Percentiles rank a stretch among this genome's conserved stretches.
phyloP scores from a whole-genome alignment of 2,329 filamentous ascomycete species.

The Verticillium longisporum region DNA sequence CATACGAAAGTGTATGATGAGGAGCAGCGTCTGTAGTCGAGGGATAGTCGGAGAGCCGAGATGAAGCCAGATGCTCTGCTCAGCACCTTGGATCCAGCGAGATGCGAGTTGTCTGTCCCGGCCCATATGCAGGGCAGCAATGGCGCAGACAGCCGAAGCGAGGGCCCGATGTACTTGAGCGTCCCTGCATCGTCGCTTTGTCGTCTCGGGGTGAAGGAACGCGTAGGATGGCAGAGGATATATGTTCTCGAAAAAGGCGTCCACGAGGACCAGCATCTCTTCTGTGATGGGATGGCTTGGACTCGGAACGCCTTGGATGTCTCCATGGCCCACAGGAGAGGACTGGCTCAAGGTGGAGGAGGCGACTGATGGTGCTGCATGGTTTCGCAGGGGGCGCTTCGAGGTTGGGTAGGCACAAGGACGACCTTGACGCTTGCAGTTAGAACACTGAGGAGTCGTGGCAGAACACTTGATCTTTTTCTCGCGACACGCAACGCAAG shows the following conservation, averaged over 20 bases:
- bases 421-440: slow-evolving; percentile 12
- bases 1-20: slow-evolving; percentile 37
- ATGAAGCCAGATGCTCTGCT: slow-evolving; percentile 22
- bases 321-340: not conserved
- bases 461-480: slow-evolving; percentile 17
- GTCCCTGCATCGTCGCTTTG: slow-evolving; percentile 19
- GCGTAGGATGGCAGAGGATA: slow-evolving; percentile 21
- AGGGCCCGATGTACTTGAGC: slow-evolving; percentile 22
- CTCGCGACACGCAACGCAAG: slow-evolving; percentile 20
- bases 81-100: slow-evolving; percentile 22
- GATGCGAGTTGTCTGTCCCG: slow-evolving; percentile 14
- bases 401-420: slow-evolving; percentile 13
- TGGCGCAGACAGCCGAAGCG: slow-evolving; percentile 23
- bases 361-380: not conserved
- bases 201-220: slow-evolving; percentile 26
- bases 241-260: slow-evolving; percentile 17
- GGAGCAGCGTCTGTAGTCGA: slow-evolving; percentile 31
- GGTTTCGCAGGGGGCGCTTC: slow-evolving; percentile 2
- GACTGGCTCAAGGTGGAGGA: not conserved
- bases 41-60: slow-evolving; percentile 19
- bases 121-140: slow-evolving; percentile 21
- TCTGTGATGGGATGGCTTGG: slow-evolving; percentile 7
- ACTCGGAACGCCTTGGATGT: slow-evolving; percentile 1
- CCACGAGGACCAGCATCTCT: slow-evolving; percentile 13
- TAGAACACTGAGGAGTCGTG: slow-evolving; percentile 13